Evolutionary conservation across 805 yeast genomes (phyloP), one percentile per base, ranked within the genome.

Genomic region (Yarrowia phangngaensis): DNA sequence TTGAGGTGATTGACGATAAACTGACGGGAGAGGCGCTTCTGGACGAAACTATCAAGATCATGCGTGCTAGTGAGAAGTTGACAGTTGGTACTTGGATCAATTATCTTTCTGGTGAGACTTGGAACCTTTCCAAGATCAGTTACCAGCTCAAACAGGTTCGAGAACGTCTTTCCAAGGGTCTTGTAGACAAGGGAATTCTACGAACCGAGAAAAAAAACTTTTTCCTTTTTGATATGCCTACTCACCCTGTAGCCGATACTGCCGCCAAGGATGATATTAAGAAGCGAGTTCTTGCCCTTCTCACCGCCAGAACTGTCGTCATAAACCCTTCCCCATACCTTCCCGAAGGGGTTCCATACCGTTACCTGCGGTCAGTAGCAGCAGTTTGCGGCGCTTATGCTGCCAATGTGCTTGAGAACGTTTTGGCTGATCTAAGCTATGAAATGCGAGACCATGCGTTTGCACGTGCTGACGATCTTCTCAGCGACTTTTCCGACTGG

Each of bases 141-240:
- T 92, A 90, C 70, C 98, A 92, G 69, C 76, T 92, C 64, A 92
- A 92, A 63, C 98, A 92, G 69, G 98, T 92, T 4, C 79, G 98
- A 62, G 98, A 92, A 68, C 76, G 98, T 58, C 73, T 92, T 55
- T 95, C 96, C 50, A 92, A 92, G 67, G 98, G 98, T 0, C 73
- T 92, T 47, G 98, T 94, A 28, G 98, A 92, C 66, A 92, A 92
- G 69, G 97, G 98, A 16, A 82, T 92, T 35, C 74, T 94, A 60
- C 81, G 96, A 69, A 92, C 98, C 6, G 98, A 92, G 67, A 79
- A 95, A 65, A 87, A 89, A 64, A 92, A 87, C 69, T 92, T 92
- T 64, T 79, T 92, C 60, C 70, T 92, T 48, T 92, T 92, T 59
- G 98, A 92, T 66, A 92, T 92, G 97, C 95, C 98, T 22, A 92